These are phyloP conservation scores for Epichloe baconii DNA, from an alignment of 2,329 filamentous ascomycete species.

Conservation along the genomic window DNA sequence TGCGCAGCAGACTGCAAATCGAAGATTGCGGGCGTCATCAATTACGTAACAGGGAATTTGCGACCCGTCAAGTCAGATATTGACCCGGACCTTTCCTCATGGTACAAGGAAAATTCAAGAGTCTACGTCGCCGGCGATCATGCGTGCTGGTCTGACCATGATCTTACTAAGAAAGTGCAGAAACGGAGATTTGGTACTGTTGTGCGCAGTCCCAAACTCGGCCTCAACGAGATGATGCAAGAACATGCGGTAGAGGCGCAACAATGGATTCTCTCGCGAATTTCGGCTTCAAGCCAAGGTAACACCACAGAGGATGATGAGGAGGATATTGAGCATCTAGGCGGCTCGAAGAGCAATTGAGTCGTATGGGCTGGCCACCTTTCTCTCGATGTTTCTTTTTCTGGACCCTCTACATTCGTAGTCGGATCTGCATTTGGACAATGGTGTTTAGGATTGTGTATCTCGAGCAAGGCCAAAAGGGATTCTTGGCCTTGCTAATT, in stretches of 20 bases:
- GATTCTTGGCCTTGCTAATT: not conserved
- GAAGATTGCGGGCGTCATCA: slow-evolving; percentile 58
- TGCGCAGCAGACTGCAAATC: slow-evolving; percentile 43
- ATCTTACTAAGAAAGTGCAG: slow-evolving; percentile 43
- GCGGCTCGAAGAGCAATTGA: not conserved
- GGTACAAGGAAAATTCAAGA: slow-evolving; percentile 73
- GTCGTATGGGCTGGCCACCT: not conserved
- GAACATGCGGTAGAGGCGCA: slow-evolving; percentile 38
- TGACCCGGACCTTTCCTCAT: slow-evolving; percentile 57
- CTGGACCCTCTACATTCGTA: not conserved
- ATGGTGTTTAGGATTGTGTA: not conserved
- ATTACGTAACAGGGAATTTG: slow-evolving; percentile 67
- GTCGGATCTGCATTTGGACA: not conserved
- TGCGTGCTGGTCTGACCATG: slow-evolving; percentile 57
- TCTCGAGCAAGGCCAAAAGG: not conserved
- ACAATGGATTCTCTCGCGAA: slow-evolving; percentile 34
- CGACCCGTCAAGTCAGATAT: slow-evolving; percentile 69
- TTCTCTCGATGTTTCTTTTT: not conserved
- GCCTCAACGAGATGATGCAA: slow-evolving; percentile 43
- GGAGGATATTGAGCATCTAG: not conserved
- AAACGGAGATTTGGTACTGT: slow-evolving; percentile 50
- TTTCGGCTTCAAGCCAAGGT: slow-evolving; percentile 20
- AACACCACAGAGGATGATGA: slow-evolving; percentile 38
- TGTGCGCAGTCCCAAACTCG: slow-evolving; percentile 33
- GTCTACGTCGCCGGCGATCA: slow-evolving; percentile 69